Evolutionary conservation across 2,329 filamentous ascomycete genomes (phyloP), one percentile per base, ranked within the genome.

Genomic region (Sarocladiaceae sp.): DNA sequence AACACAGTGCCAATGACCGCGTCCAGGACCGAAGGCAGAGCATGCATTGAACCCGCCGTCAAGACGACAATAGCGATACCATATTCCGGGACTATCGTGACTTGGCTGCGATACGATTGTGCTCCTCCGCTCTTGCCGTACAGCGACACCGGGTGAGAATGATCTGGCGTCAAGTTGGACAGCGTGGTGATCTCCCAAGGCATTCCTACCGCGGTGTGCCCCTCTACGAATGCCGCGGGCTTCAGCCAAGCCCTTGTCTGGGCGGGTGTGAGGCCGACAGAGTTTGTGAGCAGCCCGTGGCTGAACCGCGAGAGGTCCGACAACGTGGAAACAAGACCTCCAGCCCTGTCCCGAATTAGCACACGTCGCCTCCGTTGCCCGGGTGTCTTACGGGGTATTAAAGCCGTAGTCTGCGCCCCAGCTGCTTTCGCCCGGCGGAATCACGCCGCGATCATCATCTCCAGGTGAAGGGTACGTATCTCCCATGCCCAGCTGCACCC

Each of bases 111-210:
- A 19, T 66, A 66, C 3, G 53, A 56, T 13, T 54, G 50, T 0
- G 63, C 60, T 3, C 58, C 61, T 10, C 63, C 64, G 3, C 55
- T 56, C 45, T 67, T 67, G 1, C 53, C 58, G 26, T 59, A 60
- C 2, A 65, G 48, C 12, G 63, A 55, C 3, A 67, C 48, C 1
- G 54, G 45, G 18, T 65, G 63, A 0, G 58, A 54, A 32, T 64
- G 50, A 0, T 51, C 26, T 0, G 56, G 53, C 0, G 55, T 55
- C 0, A 65, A 37, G 19, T 55, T 49, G 1, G 52, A 13, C 0
- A 55, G 51, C 1, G 58, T 60, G 2, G 58, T 53, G 12, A 66
- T 64, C 35, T 67, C 63, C 65, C 63, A 66, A 0, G 64, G 62
- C 51, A 59, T 56, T 3, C 64, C 64, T 3, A 62, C 61, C 18